These are phyloP conservation scores for Lentinula novae-zelandiae DNA, from an alignment of 1,284 basidiomycete genomes.

Conservation along the genomic window DNA sequence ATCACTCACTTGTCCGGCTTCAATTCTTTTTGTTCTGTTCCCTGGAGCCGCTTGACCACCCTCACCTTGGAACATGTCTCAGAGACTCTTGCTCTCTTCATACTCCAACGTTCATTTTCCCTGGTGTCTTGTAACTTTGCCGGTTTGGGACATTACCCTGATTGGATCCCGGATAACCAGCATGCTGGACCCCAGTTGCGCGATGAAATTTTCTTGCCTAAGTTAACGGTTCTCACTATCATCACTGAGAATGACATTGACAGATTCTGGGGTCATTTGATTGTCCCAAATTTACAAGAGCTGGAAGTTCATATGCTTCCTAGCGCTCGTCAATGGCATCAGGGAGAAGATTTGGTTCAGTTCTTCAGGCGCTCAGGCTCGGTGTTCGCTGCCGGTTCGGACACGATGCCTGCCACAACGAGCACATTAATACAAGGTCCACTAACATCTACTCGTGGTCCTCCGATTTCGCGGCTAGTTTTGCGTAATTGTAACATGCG, in stretches of 20 bases:
- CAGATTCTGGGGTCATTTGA: background rate
- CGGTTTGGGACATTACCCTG: background rate
- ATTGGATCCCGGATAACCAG: background rate
- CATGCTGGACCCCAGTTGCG: background rate
- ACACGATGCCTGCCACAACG: background rate
- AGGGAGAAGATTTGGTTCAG: background rate
- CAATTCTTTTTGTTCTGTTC: background rate
- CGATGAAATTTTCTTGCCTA: background rate
- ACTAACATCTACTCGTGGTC: background rate
- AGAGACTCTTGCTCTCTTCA: background rate
- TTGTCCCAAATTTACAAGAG: conserved; percentile 1
- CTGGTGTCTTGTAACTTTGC: conserved; percentile 6
- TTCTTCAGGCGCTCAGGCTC: background rate
- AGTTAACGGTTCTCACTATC: background rate
- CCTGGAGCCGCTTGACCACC: conserved; percentile 4
- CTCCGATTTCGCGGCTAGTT: background rate
- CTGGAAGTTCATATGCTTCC: conserved; percentile 2
- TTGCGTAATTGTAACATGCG: background rate
- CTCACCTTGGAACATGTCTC: conserved; percentile 5
- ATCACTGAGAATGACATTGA: conserved; percentile 1
- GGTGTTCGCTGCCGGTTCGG: background rate
- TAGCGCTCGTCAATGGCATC: conserved; percentile 4
- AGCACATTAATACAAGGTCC: background rate
- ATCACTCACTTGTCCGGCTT: background rate
- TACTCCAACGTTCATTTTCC: background rate